A percentile compares a stretch with the other conserved stretches of the same genome.
Evolutionary conservation across 2,329 filamentous ascomycete genomes (phyloP).

Genomic region (Venturiaceae sp.): DNA sequence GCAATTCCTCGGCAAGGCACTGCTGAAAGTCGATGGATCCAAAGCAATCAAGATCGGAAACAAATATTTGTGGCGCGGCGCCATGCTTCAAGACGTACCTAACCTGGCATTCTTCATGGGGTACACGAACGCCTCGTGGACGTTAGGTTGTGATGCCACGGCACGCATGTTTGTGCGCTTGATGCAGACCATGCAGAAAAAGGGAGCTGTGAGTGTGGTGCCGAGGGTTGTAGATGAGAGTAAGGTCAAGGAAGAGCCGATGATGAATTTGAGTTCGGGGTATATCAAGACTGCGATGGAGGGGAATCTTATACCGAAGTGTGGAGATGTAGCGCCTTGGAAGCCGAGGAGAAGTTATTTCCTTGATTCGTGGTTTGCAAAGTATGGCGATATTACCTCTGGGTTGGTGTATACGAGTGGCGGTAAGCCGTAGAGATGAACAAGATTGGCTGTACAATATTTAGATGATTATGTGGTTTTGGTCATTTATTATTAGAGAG

Average conservation of each 20-base stretch:
- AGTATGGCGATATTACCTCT: slow-evolving; percentile 30
- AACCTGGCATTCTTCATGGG: slow-evolving; percentile 51
- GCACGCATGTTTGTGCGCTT: slow-evolving; percentile 40
- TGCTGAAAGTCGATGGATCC: slow-evolving; percentile 40
- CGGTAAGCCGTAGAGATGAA: not conserved
- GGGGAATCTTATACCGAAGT: slow-evolving; percentile 34
- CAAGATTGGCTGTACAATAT: no score
- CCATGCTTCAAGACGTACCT: slow-evolving; percentile 54
- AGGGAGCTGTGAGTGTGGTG: slow-evolving; percentile 30
- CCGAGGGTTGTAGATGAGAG: slow-evolving; percentile 28
- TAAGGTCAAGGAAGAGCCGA: slow-evolving; percentile 25
- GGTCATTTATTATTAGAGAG: no score
- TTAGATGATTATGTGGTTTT: no score
- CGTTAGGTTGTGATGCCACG: slow-evolving; percentile 48
- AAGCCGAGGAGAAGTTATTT: slow-evolving; percentile 27
- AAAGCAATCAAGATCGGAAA: slow-evolving; percentile 31
- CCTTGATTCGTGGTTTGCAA: slow-evolving; percentile 31
- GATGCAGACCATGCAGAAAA: slow-evolving; percentile 38
- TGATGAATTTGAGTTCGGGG: slow-evolving; percentile 39
- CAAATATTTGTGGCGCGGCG: slow-evolving; percentile 49
- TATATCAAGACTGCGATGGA: slow-evolving; percentile 36
- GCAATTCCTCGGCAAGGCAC: slow-evolving; percentile 42
- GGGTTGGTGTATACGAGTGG: slow-evolving; percentile 24
- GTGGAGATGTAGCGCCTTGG: slow-evolving; percentile 25
- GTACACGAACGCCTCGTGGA: slow-evolving; percentile 54